These are phyloP conservation scores for Phytophthora pinifolia DNA, from an alignment of 352 stramenopile species.

Conservation along the genomic window DNA sequence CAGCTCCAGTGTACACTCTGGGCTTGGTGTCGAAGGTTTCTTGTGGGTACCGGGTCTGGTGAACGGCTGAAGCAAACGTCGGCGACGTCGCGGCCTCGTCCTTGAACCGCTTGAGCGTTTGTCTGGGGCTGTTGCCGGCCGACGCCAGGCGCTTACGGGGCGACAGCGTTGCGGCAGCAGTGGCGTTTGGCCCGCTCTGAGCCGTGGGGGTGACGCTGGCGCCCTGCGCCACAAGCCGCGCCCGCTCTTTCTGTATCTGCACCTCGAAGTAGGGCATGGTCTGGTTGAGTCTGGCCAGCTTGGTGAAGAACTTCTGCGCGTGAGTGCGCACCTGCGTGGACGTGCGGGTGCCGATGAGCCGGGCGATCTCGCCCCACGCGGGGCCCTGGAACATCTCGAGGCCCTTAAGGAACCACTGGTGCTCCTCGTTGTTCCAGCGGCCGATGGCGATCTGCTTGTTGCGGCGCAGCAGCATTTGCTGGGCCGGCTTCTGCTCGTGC, in stretches of 20 bases:
- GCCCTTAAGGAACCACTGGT: constrained; percentile 74
- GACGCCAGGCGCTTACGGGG: constrained; percentile 43
- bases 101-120: constrained; percentile 23
- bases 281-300: constrained; percentile 73
- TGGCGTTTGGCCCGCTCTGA: constrained; percentile 33
- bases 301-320: constrained; percentile 90
- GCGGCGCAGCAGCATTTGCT: constrained; percentile 22
- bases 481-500: constrained; percentile 6
- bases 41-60: constrained; percentile 8
- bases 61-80: constrained; percentile 4
- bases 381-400: constrained; percentile 81
- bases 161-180: constrained; percentile 42
- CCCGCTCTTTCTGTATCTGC: constrained; percentile 73
- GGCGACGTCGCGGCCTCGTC: constrained; percentile 7
- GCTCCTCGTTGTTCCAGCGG: constrained; percentile 76
- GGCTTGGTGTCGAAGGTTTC: constrained; percentile 5
- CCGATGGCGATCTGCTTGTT: constrained; percentile 69
- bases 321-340: constrained; percentile 86
- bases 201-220: constrained; percentile 50
- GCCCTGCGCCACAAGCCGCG: constrained; percentile 54
- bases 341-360: constrained; percentile 79
- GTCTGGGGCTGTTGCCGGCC: constrained; percentile 18
- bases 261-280: constrained; percentile 74
- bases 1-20: constrained; percentile 7
- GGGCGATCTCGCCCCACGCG: constrained; percentile 83